phyloP scores from a whole-genome alignment of 1,284 basidiomycete genomes.

The Marasmius tenuissimus region DNA sequence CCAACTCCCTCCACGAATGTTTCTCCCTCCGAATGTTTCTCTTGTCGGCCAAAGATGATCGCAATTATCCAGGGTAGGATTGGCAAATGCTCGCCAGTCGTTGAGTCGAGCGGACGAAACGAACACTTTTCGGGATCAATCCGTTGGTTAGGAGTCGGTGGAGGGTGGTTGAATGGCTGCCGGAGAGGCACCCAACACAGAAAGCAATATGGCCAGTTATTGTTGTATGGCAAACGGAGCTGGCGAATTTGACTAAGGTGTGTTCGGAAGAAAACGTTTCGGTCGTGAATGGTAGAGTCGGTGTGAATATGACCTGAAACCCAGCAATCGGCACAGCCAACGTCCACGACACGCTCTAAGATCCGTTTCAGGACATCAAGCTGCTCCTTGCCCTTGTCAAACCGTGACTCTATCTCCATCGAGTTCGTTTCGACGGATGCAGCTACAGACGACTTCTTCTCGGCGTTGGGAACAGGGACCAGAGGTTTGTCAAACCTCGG shows the following conservation, averaged over 20 bases:
- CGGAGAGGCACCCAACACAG: conserved; percentile 6
- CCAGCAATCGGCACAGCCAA: not conserved
- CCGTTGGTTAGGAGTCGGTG: not conserved
- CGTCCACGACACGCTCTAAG: not conserved
- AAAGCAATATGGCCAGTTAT: conserved; percentile 10
- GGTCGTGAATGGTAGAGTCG: no score
- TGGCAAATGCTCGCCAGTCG: not conserved
- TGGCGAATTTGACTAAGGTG: no score
- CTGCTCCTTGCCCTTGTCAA: not conserved
- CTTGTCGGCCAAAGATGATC: not conserved
- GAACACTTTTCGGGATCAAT: not conserved
- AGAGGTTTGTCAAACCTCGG: conserved; percentile 1
- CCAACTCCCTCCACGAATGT: no score
- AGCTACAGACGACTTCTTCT: not conserved
- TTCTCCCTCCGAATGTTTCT: no score
- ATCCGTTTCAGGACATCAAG: not conserved
- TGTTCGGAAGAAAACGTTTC: no score
- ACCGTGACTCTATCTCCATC: not conserved
- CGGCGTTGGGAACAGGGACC: not conserved
- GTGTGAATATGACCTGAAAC: no score
- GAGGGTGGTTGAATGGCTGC: conserved; percentile 1
- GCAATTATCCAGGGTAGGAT: not conserved
- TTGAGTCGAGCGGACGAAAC: not conserved
- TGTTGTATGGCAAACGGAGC: no score
- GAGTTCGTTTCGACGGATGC: not conserved